Evolutionary conservation across 2,329 filamentous ascomycete genomes (phyloP).

Genomic region (Emergomyces pasteurianus): DNA sequence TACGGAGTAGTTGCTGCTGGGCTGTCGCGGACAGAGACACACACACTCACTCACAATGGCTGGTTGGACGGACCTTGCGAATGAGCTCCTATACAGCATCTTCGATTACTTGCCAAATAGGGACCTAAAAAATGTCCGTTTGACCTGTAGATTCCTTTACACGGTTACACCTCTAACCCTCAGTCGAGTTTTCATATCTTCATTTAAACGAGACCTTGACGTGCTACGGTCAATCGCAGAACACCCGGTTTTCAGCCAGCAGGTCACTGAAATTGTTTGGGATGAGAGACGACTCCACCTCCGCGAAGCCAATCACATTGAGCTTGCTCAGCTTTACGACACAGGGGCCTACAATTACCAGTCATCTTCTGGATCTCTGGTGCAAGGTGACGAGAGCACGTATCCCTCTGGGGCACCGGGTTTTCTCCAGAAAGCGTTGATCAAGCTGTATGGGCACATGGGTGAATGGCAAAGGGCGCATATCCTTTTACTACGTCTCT

Average conservation of each 20-base stretch:
- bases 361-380: neutral
- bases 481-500: neutral
- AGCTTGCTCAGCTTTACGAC: neutral
- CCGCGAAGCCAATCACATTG: neutral
- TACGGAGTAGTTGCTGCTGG: too few species aligned
- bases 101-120: neutral
- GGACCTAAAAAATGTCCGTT: neutral
- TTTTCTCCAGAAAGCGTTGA: neutral
- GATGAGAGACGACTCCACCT: neutral
- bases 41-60: neutral
- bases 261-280: conserved; percentile 1
- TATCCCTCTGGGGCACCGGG: neutral
- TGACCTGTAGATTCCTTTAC: neutral
- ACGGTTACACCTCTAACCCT: neutral
- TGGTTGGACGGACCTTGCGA: neutral
- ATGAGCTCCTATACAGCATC: neutral
- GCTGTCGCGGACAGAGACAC: neutral
- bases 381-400: neutral
- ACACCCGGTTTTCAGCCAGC: neutral
- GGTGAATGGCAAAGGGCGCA: neutral
- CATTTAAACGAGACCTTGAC: neutral
- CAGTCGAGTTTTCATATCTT: neutral
- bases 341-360: conserved; percentile 1
- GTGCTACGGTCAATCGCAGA: neutral
- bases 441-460: neutral